Base-by-base conservation (phyloP, 23 red algal species). In the Pyropia yezoensis region DNA sequence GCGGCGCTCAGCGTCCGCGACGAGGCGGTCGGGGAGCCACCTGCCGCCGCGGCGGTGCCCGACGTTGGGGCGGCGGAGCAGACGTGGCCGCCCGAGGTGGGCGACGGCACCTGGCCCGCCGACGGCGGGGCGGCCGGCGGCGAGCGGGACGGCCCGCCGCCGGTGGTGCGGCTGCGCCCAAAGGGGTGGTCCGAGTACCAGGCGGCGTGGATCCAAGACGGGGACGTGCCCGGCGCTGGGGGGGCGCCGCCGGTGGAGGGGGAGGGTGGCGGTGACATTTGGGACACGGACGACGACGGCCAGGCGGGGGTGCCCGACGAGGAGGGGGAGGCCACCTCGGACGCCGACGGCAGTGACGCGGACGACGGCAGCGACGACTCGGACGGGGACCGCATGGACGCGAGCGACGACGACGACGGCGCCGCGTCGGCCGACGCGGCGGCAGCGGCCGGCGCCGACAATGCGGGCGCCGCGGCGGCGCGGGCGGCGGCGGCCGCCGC, bases 11-110 rank as follows among this genome's bases (percentile, higher is more conserved):
- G 67, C 52, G 59, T 63, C 3, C 33, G 87, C 16, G 49, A 71
- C 33, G 56, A 66, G 65, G 29, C 20, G 39, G 49, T 68, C 50
- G 87, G 69, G 24, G 87, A 91, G 65, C 70, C 69, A 9, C 70
- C 65, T 14, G 67, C 70, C 29, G 68, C 69, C 28, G 87, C 62
- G 13, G 87, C 66, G 15, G 75, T 74, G 27, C 69, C 76, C 9
- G 76, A 90, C 26, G 62, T 70, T 12, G 50, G 72, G 27, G 73
- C 68, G 74, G 75, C 64, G 3, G 85, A 90, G 61, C 85, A 90
- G 71, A 90, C 85, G 16, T 90, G 85, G 85, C 85, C 85, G 18
- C 87, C 78, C 3, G 87, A 91, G 67, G 75, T 66, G 17, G 53
- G 9, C 14, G 87, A 70, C 47, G 39, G 39, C 39, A 12, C 39